Conservation (phyloP, 116 monocot genomes). For the Iris pallida region DNA sequence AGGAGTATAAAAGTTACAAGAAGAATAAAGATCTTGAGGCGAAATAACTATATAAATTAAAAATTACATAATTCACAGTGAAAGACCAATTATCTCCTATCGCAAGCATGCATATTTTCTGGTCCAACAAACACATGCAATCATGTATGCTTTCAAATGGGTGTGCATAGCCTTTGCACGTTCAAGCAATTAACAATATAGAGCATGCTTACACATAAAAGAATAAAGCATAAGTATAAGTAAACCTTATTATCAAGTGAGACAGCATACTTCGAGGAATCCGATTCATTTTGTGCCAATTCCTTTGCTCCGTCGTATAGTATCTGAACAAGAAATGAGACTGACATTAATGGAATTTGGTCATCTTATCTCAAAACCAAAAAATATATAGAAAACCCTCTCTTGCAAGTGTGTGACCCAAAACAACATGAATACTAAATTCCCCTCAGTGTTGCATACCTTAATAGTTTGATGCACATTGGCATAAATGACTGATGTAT, state of each 20-base stretch:
- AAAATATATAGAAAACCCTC: background rate
- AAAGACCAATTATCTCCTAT: too few relatives aligned
- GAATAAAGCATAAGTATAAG: conserved; percentile 12
- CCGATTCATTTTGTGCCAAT: conserved; percentile 53
- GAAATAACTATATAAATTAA: too few relatives aligned
- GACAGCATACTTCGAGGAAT: conserved; percentile 72
- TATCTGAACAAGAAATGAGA: conserved; percentile 41
- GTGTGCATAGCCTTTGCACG: too few relatives aligned
- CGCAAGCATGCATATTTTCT: too few relatives aligned
- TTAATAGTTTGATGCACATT: conserved; percentile 98
- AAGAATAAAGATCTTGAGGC: too few relatives aligned
- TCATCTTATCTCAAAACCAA: background rate
- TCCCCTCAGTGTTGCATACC: conserved; percentile 84
- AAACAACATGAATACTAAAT: conserved; percentile 11
- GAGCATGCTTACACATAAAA: conserved; percentile 4
- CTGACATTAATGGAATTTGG: background rate
- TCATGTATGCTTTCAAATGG: too few relatives aligned
- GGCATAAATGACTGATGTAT: conserved; percentile 83
- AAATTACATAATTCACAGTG: too few relatives aligned
- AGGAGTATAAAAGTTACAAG: too few relatives aligned
- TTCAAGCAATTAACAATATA: too few relatives aligned
- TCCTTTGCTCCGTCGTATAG: conserved; percentile 87
- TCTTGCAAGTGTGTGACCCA: conserved; percentile 18
- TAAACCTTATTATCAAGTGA: conserved; percentile 79
- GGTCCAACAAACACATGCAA: too few relatives aligned